Base-by-base conservation (phyloP, 1,139 yeast species). In the Chernovozyma sophiae-reginae region DNA sequence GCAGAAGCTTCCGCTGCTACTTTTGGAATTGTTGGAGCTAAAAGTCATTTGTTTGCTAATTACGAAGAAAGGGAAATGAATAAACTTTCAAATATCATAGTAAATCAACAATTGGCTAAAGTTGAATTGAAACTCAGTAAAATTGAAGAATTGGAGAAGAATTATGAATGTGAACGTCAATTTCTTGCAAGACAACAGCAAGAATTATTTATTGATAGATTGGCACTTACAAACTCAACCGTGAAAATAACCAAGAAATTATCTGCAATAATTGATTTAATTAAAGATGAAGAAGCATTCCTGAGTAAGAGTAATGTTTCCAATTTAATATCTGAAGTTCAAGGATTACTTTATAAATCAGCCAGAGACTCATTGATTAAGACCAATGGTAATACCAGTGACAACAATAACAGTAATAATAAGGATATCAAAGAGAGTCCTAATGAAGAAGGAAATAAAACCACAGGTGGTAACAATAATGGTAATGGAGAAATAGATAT, bases 1-100 rank as follows among this genome's bases (percentile, higher is more conserved):
- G 25, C 35, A n/a, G 38, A 31, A 12, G 39, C 43, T 16, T 14
- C 42, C 58, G 34, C 33, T 11, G 27, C 25, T 12, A 74, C 85
- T 1, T 64, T 82, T 43, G 84, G 87, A 3, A 67, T 81, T 6
- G 66, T 86, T 23, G 96, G 95, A 4, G 85, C 92, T 1, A 76
- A 96, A 45, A 74, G 96, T 27, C 92, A 85, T 52, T 75, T 86
- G 26, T 82, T 90, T 61, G 87, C 95, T 12, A 77, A 81, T 14
- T 80, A 77, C 53, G 94, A 89, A 55, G 97, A 89, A 53, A 68
- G 92, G 38, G 87, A 85, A 53, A 76, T 87, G 78, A 61, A 79
- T 45, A 76, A 73, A 41, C 58, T 81, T 24, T 62, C 83, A 18
- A 65, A 71, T 16, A 71, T 72, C 18, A 74, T 90, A 34, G 73